Conservation (phyloP, 257 asterid species). For the Rehmannia glutinosa region DNA sequence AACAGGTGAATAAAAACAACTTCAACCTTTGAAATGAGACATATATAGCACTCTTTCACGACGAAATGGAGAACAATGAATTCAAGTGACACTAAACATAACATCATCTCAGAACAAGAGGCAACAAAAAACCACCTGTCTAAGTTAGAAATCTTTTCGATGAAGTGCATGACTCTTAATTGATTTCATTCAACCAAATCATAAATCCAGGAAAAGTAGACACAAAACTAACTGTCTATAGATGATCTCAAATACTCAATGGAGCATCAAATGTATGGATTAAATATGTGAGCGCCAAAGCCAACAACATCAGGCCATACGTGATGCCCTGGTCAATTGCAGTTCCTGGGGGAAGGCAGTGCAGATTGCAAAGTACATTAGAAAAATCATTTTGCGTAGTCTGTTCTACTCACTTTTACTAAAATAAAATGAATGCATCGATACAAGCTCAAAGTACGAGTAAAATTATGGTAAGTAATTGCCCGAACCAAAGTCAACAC, state of each 20-base stretch:
- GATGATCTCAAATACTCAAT: constrained; percentile 26
- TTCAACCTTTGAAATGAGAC: neutral
- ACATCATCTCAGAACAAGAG: neutral
- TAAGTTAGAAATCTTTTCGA: neutral
- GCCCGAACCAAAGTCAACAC: no score
- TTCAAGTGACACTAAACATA: neutral
- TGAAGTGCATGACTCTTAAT: neutral
- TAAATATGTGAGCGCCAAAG: constrained; percentile 67
- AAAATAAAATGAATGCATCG: no score
- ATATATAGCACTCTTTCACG: neutral
- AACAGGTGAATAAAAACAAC: neutral
- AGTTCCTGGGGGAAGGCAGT: constrained; percentile 41
- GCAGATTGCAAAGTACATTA: neutral
- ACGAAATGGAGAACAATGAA: neutral
- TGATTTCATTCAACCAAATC: constrained; percentile 7
- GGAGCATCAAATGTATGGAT: constrained; percentile 62
- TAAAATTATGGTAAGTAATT: no score
- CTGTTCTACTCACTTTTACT: no score
- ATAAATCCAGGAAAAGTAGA: constrained; percentile 2
- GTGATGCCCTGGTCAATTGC: constrained; percentile 78
- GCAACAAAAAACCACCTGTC: neutral
- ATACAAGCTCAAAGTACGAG: no score
- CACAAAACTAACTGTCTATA: constrained; percentile 3
- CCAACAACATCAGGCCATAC: constrained; percentile 57
- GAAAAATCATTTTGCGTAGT: neutral